These are phyloP conservation scores for Plasmodium vivax DNA, from an alignment of 169 alveolate genomes.

Conservation along the genomic window DNA sequence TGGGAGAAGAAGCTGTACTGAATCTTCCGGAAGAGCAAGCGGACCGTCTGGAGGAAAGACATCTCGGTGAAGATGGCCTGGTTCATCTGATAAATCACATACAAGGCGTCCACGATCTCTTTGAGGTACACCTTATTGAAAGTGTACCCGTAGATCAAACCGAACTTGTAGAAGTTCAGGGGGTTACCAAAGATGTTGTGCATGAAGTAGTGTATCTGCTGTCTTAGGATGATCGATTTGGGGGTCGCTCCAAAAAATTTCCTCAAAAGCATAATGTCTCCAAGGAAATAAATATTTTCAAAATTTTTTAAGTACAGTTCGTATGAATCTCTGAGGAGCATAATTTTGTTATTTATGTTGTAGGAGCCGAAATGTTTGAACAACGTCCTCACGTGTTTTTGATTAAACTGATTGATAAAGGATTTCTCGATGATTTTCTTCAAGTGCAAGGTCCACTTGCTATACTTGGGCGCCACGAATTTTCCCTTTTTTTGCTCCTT, in stretches of 20 bases:
- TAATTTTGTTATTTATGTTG: constrained; percentile 49
- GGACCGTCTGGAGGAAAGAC: constrained; percentile 51
- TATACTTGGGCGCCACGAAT: constrained; percentile 30
- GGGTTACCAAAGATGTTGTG: constrained; percentile 27
- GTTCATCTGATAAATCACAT: constrained; percentile 10
- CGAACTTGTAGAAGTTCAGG: constrained; percentile 36
- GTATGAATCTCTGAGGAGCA: constrained; percentile 54
- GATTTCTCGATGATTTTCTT: constrained; percentile 19
- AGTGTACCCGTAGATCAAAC: constrained; percentile 39
- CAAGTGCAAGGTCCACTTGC: constrained; percentile 26
- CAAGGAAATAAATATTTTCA: constrained; percentile 13
- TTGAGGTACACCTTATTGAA: background rate
- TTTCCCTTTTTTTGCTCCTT: background rate
- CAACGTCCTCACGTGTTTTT: constrained; percentile 22
- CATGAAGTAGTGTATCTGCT: background rate
- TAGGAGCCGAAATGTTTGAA: constrained; percentile 6
- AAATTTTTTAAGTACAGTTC: constrained; percentile 29
- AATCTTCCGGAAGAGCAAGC: constrained; percentile 34
- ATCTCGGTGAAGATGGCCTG: background rate
- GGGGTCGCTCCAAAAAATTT: constrained; percentile 14
- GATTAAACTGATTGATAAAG: constrained; percentile 4
- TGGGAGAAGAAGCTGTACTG: constrained; percentile 22
- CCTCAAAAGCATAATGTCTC: constrained; percentile 34
- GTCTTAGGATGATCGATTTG: background rate
- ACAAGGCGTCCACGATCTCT: constrained; percentile 17